phyloP scores from a whole-genome alignment of 805 yeast genomes.

The Saccharomycopsis guyanensis region DNA sequence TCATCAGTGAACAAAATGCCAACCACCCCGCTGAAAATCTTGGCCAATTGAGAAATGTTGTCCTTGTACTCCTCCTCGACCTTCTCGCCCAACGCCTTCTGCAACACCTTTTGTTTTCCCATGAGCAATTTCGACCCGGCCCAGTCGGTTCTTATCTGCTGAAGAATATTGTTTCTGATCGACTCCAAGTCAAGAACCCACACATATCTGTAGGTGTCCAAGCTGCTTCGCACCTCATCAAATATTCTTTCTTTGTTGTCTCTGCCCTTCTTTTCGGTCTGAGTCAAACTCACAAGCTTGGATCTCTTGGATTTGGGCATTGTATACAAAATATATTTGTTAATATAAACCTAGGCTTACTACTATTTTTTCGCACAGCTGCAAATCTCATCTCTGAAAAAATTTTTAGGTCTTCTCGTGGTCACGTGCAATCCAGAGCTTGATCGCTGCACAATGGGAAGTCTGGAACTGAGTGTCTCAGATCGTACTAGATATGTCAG shows the following conservation, averaged over 20 bases:
- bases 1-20: slow-evolving; percentile 90
- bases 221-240: slow-evolving; percentile 77
- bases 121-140: slow-evolving; percentile 77
- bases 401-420: neutral
- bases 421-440: too few species aligned
- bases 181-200: slow-evolving; percentile 87
- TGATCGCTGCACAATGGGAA: too few species aligned
- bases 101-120: slow-evolving; percentile 90
- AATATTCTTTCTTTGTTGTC: slow-evolving; percentile 88
- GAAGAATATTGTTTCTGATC: slow-evolving; percentile 92
- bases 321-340: slow-evolving; percentile 20
- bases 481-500: too few species aligned
- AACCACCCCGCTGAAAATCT: slow-evolving; percentile 63
- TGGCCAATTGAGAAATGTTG: slow-evolving; percentile 63
- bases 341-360: too few species aligned
- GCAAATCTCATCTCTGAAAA: neutral
- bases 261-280: slow-evolving; percentile 91
- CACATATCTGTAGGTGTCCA: slow-evolving; percentile 68
- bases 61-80: slow-evolving; percentile 88
- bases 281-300: slow-evolving; percentile 89
- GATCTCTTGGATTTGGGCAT: slow-evolving; percentile 99
- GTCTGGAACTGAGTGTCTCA: too few species aligned
- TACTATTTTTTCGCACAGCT: neutral
- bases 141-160: slow-evolving; percentile 92
- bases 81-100: slow-evolving; percentile 83